phyloP scores from a whole-genome alignment of 148 eudicot genomes.

The Nepenthes gracilis region DNA sequence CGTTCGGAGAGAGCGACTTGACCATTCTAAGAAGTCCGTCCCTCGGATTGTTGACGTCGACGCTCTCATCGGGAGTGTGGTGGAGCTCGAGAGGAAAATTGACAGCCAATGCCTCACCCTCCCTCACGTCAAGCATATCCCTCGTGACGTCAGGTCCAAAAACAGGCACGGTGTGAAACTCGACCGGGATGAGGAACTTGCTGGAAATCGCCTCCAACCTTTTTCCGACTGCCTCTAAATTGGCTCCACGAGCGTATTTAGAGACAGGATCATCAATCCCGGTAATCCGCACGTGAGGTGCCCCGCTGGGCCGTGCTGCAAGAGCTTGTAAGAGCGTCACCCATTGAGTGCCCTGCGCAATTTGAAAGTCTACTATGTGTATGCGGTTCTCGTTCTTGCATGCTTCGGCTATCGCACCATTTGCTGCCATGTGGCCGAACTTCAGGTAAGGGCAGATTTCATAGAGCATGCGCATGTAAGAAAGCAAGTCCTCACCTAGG shows the following conservation, averaged over 20 bases:
- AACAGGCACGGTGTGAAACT: constrained; percentile 60
- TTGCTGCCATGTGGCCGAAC: constrained; percentile 90
- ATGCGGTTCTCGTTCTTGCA: constrained; percentile 61
- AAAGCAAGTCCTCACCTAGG: constrained; percentile 60
- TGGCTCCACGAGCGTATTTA: constrained; percentile 64
- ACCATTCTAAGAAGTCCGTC: constrained; percentile 68
- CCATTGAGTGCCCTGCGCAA: constrained; percentile 90
- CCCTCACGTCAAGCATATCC: constrained; percentile 61
- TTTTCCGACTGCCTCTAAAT: constrained; percentile 47
- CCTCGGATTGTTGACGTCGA: constrained; percentile 69
- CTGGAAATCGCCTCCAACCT: constrained; percentile 45
- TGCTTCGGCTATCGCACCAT: constrained; percentile 91
- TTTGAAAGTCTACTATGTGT: constrained; percentile 82
- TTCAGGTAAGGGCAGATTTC: constrained; percentile 82
- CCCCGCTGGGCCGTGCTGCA: constrained; percentile 66
- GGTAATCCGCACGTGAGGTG: constrained; percentile 73
- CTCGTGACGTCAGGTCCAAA: constrained; percentile 45
- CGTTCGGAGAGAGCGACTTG: constrained; percentile 66
- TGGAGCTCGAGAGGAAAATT: constrained; percentile 84
- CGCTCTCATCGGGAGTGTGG: constrained; percentile 94
- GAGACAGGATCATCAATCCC: constrained; percentile 81
- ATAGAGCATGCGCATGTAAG: constrained; percentile 84
- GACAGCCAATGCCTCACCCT: constrained; percentile 82
- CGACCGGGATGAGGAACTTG: constrained; percentile 53
- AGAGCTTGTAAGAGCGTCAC: constrained; percentile 88